Percentiles rank a stretch among this genome's conserved stretches.
Conservation (phyloP, 176 grass and related monocot genomes). For the Elymus sibiricus region DNA sequence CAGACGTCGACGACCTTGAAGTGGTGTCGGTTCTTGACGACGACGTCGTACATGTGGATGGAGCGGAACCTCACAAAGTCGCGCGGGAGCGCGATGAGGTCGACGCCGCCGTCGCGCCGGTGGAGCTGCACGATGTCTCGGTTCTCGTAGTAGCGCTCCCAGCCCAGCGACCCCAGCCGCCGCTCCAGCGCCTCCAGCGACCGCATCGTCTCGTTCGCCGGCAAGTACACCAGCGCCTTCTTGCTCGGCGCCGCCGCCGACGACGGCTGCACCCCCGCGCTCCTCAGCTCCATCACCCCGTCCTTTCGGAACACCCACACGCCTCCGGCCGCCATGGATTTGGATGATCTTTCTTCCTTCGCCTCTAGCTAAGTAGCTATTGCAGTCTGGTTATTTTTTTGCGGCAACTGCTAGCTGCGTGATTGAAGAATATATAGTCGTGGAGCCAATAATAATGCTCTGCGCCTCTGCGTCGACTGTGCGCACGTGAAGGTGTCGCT, state of each 20-base stretch:
- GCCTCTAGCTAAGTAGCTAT: too few relatives aligned
- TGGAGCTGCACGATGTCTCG: constrained; percentile 57
- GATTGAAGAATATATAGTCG: too few relatives aligned
- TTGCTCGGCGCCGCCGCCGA: background rate
- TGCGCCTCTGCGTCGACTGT: too few relatives aligned
- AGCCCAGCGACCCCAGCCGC: constrained; percentile 50
- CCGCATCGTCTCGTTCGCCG: background rate
- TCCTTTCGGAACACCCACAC: constrained; percentile 14
- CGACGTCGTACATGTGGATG: background rate
- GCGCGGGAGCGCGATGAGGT: constrained; percentile 71
- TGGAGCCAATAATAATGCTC: too few relatives aligned
- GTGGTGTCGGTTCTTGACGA: constrained; percentile 37
- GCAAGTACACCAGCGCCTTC: constrained; percentile 1
- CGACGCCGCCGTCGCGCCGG: constrained; percentile 47
- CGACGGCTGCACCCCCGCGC: background rate
- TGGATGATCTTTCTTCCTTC: too few relatives aligned
- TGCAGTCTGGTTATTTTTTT: too few relatives aligned
- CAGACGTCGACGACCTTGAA: constrained; percentile 71
- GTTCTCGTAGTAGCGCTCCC: constrained; percentile 81
- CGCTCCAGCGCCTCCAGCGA: constrained; percentile 53
- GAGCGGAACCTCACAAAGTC: constrained; percentile 32
- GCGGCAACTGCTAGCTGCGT: too few relatives aligned
- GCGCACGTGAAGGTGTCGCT: too few relatives aligned
- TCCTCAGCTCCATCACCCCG: constrained; percentile 51
- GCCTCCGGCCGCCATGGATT: background rate